phyloP scores from a whole-genome alignment of 106 monocot species.

The Apostasia shenzhenica region DNA sequence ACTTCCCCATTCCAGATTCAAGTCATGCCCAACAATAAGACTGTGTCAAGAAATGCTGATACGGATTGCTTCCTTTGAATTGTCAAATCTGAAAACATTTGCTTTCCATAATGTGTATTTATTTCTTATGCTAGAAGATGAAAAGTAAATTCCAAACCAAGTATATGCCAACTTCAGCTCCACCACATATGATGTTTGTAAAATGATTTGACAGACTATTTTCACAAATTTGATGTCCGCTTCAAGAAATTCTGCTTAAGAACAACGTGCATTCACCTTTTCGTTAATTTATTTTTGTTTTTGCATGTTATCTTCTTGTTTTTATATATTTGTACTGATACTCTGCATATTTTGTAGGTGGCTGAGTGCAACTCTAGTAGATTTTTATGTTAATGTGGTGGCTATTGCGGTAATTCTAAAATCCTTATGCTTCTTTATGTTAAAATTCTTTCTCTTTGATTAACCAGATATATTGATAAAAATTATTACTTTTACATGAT shows the following conservation, averaged over 20 bases:
- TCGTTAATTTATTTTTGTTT: background rate
- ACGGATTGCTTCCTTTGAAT: background rate
- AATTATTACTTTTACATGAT: background rate
- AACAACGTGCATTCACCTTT: background rate
- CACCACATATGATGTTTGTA: background rate
- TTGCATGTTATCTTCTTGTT: background rate
- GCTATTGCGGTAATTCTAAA: slow-evolving; percentile 52
- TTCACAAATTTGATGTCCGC: background rate
- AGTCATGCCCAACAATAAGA: background rate
- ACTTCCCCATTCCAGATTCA: background rate
- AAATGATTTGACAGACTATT: background rate
- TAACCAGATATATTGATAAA: background rate
- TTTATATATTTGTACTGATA: background rate
- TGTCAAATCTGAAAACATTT: background rate
- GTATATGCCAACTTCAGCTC: background rate
- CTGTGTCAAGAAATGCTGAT: too few species aligned
- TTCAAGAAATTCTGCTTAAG: background rate
- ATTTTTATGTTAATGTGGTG: slow-evolving; percentile 82
- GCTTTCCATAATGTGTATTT: background rate
- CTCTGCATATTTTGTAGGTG: slow-evolving; percentile 46
- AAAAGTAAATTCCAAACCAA: background rate
- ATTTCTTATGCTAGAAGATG: background rate
- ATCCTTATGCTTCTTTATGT: background rate
- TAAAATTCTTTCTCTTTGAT: background rate
- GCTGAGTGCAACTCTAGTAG: slow-evolving; percentile 63